These are phyloP conservation scores for Sabuloglossum arenarium DNA, from an alignment of 495 filamentous ascomycete species.

Conservation along the genomic window DNA sequence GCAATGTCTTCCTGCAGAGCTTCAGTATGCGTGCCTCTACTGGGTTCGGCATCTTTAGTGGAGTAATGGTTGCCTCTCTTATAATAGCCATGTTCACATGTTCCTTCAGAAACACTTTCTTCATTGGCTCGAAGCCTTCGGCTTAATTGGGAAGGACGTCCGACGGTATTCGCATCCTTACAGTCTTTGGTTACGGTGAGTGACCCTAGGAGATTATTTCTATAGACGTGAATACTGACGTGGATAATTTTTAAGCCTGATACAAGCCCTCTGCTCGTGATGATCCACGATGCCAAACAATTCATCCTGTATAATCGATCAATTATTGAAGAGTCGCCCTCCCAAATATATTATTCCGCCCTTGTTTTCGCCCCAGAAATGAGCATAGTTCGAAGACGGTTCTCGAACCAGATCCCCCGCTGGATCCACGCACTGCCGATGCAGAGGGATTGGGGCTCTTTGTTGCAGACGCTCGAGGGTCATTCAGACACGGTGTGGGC, in stretches of 20 bases:
- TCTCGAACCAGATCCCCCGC: neutral
- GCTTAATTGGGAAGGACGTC: slow-evolving; percentile 2
- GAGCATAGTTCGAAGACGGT: neutral
- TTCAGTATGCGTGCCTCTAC: slow-evolving; percentile 1
- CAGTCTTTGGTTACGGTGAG: neutral
- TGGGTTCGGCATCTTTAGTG: neutral
- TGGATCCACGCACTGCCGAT: neutral
- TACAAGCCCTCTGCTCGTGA: neutral
- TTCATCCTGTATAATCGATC: neutral
- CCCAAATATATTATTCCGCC: neutral
- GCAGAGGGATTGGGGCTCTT: neutral
- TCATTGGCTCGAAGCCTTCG: neutral
- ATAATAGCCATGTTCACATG: slow-evolving; percentile 1
- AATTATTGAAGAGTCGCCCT: neutral
- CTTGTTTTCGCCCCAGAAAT: neutral
- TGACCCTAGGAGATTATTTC: neutral
- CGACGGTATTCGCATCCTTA: neutral
- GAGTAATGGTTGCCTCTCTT: neutral
- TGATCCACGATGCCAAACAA: neutral
- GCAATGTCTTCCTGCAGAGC: neutral
- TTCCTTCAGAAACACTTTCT: slow-evolving; percentile 6
- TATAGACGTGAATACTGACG: neutral
- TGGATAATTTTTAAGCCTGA: neutral
- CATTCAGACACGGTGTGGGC: neutral
- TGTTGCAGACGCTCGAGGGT: neutral